Percentiles rank a stretch among this genome's conserved stretches.
Conservation (phyloP, 2,329 filamentous ascomycete species). For the Penicillium aurantiogriseum region DNA sequence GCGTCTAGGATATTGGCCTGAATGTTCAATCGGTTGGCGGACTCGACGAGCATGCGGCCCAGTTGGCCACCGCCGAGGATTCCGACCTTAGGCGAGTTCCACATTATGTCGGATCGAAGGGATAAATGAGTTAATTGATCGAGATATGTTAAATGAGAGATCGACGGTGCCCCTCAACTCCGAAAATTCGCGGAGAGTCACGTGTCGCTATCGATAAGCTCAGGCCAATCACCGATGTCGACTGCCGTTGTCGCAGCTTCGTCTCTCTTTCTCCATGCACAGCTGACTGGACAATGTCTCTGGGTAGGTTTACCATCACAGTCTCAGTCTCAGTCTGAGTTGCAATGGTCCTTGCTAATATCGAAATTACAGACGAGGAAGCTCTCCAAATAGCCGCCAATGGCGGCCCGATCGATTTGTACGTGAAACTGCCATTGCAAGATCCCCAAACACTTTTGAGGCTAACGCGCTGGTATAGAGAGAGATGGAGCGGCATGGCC, state of each 20-base stretch:
- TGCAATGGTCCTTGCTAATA: conserved; percentile 7
- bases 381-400: conserved; percentile 56
- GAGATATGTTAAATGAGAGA: conserved; percentile 8
- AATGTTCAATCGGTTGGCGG: conserved; percentile 75
- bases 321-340: not conserved
- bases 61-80: conserved; percentile 69
- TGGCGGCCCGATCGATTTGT: conserved; percentile 61
- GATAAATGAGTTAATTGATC: conserved; percentile 8
- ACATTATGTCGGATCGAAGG: conserved; percentile 28
- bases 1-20: conserved; percentile 77
- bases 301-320: conserved; percentile 26
- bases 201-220: conserved; percentile 25
- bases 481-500: conserved; percentile 67
- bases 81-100: conserved; percentile 48
- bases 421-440: conserved; percentile 28
- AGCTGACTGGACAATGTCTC: conserved; percentile 30
- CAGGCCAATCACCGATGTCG: conserved; percentile 18
- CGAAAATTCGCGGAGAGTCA: conserved; percentile 27
- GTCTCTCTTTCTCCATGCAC: conserved; percentile 15
- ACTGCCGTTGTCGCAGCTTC: conserved; percentile 14
- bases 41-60: conserved; percentile 90
- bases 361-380: conserved; percentile 45
- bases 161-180: conserved; percentile 21
- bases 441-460: conserved; percentile 14
- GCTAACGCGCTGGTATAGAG: conserved; percentile 51